phyloP scores from a whole-genome alignment of 2,329 filamentous ascomycete genomes.

The Colletotrichum viniferum region DNA sequence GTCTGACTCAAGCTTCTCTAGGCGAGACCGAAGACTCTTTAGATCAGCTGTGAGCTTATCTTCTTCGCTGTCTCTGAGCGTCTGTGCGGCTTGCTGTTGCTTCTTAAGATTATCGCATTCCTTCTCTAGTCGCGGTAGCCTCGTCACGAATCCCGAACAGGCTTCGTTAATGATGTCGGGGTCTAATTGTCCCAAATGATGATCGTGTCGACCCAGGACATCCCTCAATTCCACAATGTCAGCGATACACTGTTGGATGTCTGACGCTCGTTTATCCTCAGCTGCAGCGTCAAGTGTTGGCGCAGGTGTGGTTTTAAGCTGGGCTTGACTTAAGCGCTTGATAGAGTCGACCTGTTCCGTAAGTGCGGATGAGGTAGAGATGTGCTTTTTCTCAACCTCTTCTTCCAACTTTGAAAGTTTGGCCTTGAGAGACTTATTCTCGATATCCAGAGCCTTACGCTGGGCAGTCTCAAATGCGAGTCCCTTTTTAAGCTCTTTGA shows the following conservation, averaged over 20 bases:
- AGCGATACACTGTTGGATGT: neutral
- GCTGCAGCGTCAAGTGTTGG: neutral
- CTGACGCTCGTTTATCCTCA: neutral
- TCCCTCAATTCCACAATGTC: neutral
- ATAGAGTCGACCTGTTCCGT: neutral
- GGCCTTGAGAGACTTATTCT: constrained; percentile 5
- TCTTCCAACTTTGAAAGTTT: neutral
- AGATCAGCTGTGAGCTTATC: neutral
- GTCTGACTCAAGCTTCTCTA: neutral
- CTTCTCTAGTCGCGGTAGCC: constrained; percentile 4
- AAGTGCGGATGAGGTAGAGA: neutral
- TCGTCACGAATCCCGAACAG: neutral
- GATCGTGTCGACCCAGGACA: neutral
- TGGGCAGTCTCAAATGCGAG: neutral
- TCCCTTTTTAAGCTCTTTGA: neutral
- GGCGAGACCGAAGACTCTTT: neutral
- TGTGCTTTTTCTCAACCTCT: neutral
- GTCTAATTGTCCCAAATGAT: constrained; percentile 12
- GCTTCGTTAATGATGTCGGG: neutral
- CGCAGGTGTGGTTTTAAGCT: neutral
- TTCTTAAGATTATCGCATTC: neutral
- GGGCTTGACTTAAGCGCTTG: neutral
- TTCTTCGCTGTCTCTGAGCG: neutral
- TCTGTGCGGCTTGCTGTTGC: neutral
- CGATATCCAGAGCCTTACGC: neutral